Base-by-base conservation (phyloP, 768 basidiomycete genomes). In the Lyophyllum semitale region DNA sequence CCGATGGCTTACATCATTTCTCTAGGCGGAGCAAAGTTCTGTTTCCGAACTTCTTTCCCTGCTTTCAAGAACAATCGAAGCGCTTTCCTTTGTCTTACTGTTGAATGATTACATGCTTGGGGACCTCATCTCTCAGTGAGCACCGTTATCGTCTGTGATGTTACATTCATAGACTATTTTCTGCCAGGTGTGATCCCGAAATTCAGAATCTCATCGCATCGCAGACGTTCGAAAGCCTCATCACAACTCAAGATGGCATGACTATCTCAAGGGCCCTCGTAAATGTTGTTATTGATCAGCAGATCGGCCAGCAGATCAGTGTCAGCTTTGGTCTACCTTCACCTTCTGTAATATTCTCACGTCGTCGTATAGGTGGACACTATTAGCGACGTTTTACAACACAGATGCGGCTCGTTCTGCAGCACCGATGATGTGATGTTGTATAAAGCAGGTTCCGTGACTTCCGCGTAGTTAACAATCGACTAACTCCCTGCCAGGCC, bases 341-440 rank as follows among this genome's bases (percentile, higher is more conserved):
- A 13, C 6, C 15, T 9, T 17, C n/a, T 51, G 32, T 29, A 25
- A 22, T 48, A 57, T 37, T 59, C 48, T 57, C 48, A 61, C 55
- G n/a, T 13, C 54, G 54, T 30, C 51, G 43, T 55, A 26, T 55
- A 96, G 95, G 92, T 99, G 59, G 97, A 99, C 70, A 91, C 94
- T 6, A 91, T 99, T 69, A 96, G 93, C 67, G 95, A 98, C 64
- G 86, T 95, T 40, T 73, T 99, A 35, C 96, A 98, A 66, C 87
- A 91, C 63, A 82, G 94, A 68, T 99, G 97, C 62, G 95, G 96
- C 2, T 93, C 95, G 13, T 98, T 98, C 81, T 98, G 95, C 71
- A 95, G 95, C 62, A 89, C 95, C 2, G 97, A 98, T 66, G 97
- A 99, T 72, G 97, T 99, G 41, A 91, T 97, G 82, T 72, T 97